Base-by-base conservation (phyloP, 2,329 filamentous ascomycete genomes). In the Penicillium expansum region DNA sequence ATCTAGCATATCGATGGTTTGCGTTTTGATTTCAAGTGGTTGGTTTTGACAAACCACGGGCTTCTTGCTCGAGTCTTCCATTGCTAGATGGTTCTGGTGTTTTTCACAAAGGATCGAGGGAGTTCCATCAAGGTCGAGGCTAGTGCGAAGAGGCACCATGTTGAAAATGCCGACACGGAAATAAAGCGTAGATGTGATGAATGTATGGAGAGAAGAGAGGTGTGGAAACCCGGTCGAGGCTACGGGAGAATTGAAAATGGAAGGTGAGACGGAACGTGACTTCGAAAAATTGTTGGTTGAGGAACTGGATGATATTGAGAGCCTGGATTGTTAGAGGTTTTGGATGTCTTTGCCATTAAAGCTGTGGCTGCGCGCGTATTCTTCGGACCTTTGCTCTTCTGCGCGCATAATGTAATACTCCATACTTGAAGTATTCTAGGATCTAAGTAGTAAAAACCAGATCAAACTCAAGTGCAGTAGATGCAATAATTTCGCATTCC, bases 261-360 rank as follows among this genome's bases (percentile, higher is more conserved):
- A 27, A 42, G 39, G 39, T 42, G 8, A 42, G 39, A 42, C 39
- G 39, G 39, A 42, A 27, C 22, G 22, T 42, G 39, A 42, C 39
- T 27, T 42, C 10, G 14, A 41, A 18, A 4, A 24, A 24, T 38
- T 38, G 20, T 22, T 24, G 20, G 20, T 24, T 20, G 39, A 24
- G 13, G 22, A 16, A n/a, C 22, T 42, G 8, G 22, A 5, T 24
- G 8, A 9, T 24, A 24, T 14, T 5, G n/a, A 41, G 13, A 18
- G 3, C 13, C 14, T 14, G 8, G 2, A n/a, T 37, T 37, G 4
- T 18, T 16, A 14, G 14, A n/a, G 13, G n/a, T 4, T n/a, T n/a
- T 6, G 14, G 14, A 42, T 7, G 4, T 18, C 4, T 27, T n/a
- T n/a, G 4, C 14, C 0, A 10, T 42, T 20, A 5, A 22, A 10